These are phyloP conservation scores for Cutaneotrichosporon cyanovorans DNA, from an alignment of 1,284 basidiomycete species.

Conservation along the genomic window DNA sequence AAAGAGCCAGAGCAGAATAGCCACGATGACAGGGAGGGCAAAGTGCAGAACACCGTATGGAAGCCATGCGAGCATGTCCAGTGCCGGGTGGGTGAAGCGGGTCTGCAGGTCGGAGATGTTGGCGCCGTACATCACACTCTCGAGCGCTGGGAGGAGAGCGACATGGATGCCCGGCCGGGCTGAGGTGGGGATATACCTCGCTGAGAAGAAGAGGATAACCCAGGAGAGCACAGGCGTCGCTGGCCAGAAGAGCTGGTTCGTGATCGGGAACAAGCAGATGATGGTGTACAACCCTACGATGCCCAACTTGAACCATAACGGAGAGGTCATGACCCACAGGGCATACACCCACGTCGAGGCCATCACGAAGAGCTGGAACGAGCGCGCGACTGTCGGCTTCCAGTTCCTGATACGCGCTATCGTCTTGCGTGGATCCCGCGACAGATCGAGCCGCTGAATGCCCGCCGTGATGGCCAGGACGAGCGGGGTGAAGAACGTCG, in stretches of 20 bases:
- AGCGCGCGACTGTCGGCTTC: constrained; percentile 56
- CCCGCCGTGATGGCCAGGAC: constrained; percentile 37
- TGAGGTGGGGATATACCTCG: constrained; percentile 68
- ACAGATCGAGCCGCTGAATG: constrained; percentile 61
- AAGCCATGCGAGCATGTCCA: constrained; percentile 91
- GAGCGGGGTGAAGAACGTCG: constrained; percentile 26
- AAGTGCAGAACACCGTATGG: constrained; percentile 95
- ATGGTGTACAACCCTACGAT: constrained; percentile 68
- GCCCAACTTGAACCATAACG: constrained; percentile 63
- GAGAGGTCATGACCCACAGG: constrained; percentile 62
- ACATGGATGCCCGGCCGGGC: constrained; percentile 81
- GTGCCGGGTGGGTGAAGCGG: constrained; percentile 78
- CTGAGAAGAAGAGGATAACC: constrained; percentile 77
- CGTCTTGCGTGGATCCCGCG: constrained; percentile 61
- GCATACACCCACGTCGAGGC: constrained; percentile 59
- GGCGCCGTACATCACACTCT: constrained; percentile 89
- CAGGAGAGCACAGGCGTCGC: constrained; percentile 80
- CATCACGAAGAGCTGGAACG: constrained; percentile 56
- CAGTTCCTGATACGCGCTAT: constrained; percentile 58
- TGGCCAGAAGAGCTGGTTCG: constrained; percentile 85
- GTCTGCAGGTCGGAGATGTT: constrained; percentile 96
- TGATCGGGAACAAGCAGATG: constrained; percentile 73
- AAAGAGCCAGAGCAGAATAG: constrained; percentile 68
- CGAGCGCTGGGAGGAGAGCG: constrained; percentile 84
- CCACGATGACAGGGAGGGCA: constrained; percentile 69